phyloP scores from a whole-genome alignment of 208 protist genomes.

The Trypanosoma congolense region DNA sequence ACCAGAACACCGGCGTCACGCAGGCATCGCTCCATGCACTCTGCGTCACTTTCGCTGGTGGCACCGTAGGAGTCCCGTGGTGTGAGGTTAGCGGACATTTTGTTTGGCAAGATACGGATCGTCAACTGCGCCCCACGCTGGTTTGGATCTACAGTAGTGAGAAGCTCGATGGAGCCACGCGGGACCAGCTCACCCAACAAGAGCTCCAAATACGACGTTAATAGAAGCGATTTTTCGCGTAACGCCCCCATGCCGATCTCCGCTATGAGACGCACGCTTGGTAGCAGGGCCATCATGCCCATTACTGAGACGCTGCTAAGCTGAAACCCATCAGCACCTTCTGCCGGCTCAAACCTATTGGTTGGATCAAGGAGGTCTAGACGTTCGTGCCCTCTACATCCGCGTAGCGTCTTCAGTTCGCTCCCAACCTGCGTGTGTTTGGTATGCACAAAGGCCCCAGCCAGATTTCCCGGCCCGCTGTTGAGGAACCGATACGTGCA shows the following conservation, averaged over 20 bases:
- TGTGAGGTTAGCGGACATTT: constrained; percentile 18
- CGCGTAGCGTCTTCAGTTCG: constrained; percentile 56
- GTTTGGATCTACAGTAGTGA: constrained; percentile 77
- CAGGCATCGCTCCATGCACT: constrained; percentile 43
- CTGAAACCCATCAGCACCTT: constrained; percentile 79
- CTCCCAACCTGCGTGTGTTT: constrained; percentile 49
- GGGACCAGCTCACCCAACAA: constrained; percentile 68
- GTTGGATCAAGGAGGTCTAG: constrained; percentile 70
- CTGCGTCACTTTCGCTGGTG: constrained; percentile 34
- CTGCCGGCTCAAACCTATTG: constrained; percentile 42
- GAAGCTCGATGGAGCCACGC: constrained; percentile 54
- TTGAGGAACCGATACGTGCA: constrained; percentile 97
- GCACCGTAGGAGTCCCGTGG: constrained; percentile 25
- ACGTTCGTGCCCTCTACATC: constrained; percentile 90
- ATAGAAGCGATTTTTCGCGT: constrained; percentile 71
- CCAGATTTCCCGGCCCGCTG: constrained; percentile 86
- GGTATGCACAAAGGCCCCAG: constrained; percentile 90
- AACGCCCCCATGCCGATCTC: constrained; percentile 64
- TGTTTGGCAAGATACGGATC: constrained; percentile 66
- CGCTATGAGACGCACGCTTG: constrained; percentile 86
- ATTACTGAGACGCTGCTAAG: constrained; percentile 74
- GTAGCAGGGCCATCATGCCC: constrained; percentile 54
- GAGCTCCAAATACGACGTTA: constrained; percentile 91
- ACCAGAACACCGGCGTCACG: constrained; percentile 48
- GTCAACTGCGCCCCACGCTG: constrained; percentile 89